phyloP scores from a whole-genome alignment of 345 rosid species.

The Fremontodendron californicum region DNA sequence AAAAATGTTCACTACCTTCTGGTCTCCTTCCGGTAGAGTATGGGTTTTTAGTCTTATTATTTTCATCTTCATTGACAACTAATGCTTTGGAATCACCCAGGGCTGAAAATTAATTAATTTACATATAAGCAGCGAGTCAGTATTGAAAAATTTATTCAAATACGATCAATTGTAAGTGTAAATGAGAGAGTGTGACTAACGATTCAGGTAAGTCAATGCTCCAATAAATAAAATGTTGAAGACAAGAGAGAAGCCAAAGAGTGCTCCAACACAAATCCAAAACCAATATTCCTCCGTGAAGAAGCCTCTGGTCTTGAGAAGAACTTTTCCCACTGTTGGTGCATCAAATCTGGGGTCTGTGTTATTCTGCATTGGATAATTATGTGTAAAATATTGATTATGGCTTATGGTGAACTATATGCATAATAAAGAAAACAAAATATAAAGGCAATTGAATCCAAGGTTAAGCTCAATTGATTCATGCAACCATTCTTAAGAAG shows the following conservation, averaged over 20 bases:
- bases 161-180: not conserved
- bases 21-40: not conserved
- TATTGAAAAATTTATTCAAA: not conserved
- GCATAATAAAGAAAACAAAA: no score
- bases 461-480: no score
- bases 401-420: not conserved
- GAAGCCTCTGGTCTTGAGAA: conserved; percentile 66
- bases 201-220: conserved; percentile 70
- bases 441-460: no score
- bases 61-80: conserved; percentile 40
- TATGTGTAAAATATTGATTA: conserved; percentile 3
- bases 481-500: no score
- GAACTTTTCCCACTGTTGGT: conserved; percentile 61
- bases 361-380: conserved; percentile 42
- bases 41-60: conserved; percentile 10
- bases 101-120: conserved; percentile 41
- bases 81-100: conserved; percentile 51
- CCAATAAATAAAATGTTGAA: conserved; percentile 67
- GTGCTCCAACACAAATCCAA: conserved; percentile 78
- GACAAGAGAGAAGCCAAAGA: conserved; percentile 64
- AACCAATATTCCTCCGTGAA: conserved; percentile 62
- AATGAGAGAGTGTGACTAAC: conserved; percentile 40
- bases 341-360: conserved; percentile 46
- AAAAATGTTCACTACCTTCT: not conserved
- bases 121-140: conserved; percentile 11